Percentiles rank a stretch among this genome's conserved stretches.
These are phyloP conservation scores for Remersonia thermophila DNA, from an alignment of 2,329 filamentous ascomycete species.

Conservation along the genomic window DNA sequence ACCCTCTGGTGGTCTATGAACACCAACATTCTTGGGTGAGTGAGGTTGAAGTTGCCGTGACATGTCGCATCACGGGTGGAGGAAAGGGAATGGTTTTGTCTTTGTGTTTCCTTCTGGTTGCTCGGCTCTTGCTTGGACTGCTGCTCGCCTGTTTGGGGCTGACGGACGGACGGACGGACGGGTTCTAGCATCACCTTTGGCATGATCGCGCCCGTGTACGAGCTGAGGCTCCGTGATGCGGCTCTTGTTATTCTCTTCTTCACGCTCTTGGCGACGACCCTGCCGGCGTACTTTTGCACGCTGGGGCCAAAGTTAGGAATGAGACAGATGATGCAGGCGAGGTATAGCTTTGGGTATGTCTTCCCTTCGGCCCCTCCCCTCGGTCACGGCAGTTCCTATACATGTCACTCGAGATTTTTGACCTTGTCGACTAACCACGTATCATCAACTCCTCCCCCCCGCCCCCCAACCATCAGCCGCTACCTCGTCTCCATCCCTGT, in stretches of 20 bases:
- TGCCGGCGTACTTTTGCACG: slow-evolving; percentile 45
- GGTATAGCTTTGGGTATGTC: slow-evolving; percentile 46
- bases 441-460: too few relatives aligned
- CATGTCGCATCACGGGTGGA: too few relatives aligned
- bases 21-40: slow-evolving; percentile 33
- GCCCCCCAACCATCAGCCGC: too few relatives aligned
- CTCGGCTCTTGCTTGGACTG: too few relatives aligned
- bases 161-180: slow-evolving; percentile 1
- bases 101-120: too few relatives aligned
- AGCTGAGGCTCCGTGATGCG: slow-evolving; percentile 42
- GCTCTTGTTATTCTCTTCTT: slow-evolving; percentile 53
- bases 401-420: too few relatives aligned
- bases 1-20: slow-evolving; percentile 39
- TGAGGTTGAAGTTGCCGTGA: too few relatives aligned
- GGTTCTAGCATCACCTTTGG: slow-evolving; percentile 52
- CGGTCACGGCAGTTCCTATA: not conserved
- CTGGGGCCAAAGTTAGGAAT: slow-evolving; percentile 50
- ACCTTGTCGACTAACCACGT: too few relatives aligned
- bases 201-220: slow-evolving; percentile 45
- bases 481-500: slow-evolving; percentile 49
- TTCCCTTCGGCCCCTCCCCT: not conserved
- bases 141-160: too few relatives aligned
- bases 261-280: slow-evolving; percentile 38
- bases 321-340: slow-evolving; percentile 53
- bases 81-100: too few relatives aligned